A percentile compares a stretch with the other conserved stretches of the same genome.
Evolutionary conservation across 2,329 filamentous ascomycete species (phyloP).

Genomic region (Colletotrichum lini): DNA sequence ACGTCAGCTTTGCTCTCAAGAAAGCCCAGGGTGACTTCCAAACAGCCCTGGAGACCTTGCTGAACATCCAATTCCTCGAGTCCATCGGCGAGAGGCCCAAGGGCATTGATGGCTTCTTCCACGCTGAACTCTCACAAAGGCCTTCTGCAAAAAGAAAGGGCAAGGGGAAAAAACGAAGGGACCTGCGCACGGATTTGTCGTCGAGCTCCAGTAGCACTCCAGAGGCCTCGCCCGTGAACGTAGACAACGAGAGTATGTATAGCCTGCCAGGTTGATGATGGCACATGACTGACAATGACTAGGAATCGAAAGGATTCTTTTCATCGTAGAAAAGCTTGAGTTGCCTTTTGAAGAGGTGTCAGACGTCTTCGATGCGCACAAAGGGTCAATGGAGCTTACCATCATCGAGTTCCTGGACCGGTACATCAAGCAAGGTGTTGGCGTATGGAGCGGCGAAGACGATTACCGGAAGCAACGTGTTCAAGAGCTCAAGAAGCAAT

Average conservation of each 20-base stretch:
- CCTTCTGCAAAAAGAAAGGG: slow-evolving; percentile 45
- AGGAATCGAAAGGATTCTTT: slow-evolving; percentile 59
- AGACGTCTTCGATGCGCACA: slow-evolving; percentile 56
- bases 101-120: slow-evolving; percentile 86
- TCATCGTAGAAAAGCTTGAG: slow-evolving; percentile 60
- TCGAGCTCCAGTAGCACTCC: slow-evolving; percentile 40
- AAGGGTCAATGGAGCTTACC: slow-evolving; percentile 56
- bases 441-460: slow-evolving; percentile 46
- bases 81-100: slow-evolving; percentile 75
- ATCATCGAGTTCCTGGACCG: slow-evolving; percentile 60
- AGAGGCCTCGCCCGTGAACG: slow-evolving; percentile 22
- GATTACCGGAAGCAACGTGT: slow-evolving; percentile 49
- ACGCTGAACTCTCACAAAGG: slow-evolving; percentile 60
- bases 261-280: no score
- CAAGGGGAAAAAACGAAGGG: slow-evolving; percentile 56
- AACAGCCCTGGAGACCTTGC: slow-evolving; percentile 81
- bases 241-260: slow-evolving; percentile 33
- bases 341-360: slow-evolving; percentile 58
- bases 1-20: slow-evolving; percentile 76
- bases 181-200: slow-evolving; percentile 19
- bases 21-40: slow-evolving; percentile 78
- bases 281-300: background rate
- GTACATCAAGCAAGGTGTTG: slow-evolving; percentile 55
- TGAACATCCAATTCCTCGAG: slow-evolving; percentile 84
- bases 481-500: slow-evolving; percentile 54